Evolutionary conservation across 306 rosid species (phyloP).

Genomic region (Glycyrrhiza uralensis): DNA sequence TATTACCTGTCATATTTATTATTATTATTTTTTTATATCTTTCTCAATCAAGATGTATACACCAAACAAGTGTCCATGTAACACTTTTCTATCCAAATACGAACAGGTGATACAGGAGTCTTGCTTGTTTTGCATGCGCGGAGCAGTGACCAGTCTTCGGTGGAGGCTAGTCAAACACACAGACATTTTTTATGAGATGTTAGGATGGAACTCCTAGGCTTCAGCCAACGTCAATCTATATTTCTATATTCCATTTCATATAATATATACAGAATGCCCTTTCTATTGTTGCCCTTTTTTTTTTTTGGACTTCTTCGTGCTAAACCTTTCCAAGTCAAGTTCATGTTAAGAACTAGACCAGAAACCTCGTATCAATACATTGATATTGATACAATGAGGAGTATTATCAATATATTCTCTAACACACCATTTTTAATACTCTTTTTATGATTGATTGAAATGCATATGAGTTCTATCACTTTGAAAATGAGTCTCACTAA

Average conservation of each 20-base stretch:
- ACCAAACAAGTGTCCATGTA: too few relatives aligned
- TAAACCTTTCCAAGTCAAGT: background rate
- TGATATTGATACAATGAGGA: too few relatives aligned
- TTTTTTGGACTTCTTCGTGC: background rate
- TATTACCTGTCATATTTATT: too few relatives aligned
- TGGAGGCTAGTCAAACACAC: conserved; percentile 10
- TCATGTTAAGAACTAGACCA: too few relatives aligned
- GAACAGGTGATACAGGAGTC: background rate
- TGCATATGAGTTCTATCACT: too few relatives aligned
- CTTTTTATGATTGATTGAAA: too few relatives aligned
- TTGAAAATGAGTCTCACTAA: too few relatives aligned
- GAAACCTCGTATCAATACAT: too few relatives aligned
- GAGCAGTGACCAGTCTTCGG: conserved; percentile 4
- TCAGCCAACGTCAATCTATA: background rate
- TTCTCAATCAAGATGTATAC: too few relatives aligned
- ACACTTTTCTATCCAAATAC: background rate
- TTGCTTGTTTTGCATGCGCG: background rate
- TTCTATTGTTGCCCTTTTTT: background rate
- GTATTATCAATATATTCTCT: too few relatives aligned
- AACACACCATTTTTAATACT: too few relatives aligned
- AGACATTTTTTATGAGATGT: conserved; percentile 7
- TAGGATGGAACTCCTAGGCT: background rate
- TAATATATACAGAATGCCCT: background rate
- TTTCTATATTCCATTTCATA: background rate
- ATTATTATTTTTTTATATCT: too few relatives aligned